Evolutionary conservation across 345 rosid genomes (phyloP), one percentile per base, ranked within the genome.

Genomic region (Cardiospermum halicacabum): DNA sequence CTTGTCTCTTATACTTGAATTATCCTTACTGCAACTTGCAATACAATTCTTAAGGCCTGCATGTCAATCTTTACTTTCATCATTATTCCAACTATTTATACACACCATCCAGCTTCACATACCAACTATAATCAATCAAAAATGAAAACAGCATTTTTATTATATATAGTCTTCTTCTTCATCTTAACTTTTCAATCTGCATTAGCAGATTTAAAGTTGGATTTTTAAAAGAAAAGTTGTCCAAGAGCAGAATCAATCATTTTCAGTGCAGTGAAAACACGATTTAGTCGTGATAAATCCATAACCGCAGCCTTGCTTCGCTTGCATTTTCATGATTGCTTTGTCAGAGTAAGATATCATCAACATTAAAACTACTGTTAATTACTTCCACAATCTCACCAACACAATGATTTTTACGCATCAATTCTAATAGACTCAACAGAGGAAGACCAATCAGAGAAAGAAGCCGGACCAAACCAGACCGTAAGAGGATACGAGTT

Each of bases 301-400:
- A 68, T 87, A 50, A 68, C 86, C 0, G 81, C 92, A 0, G 89
- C 87, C 40, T 74, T 92, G 80, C 95, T 92, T 69, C 94, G 90
- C 67, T 79, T 87, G 95, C 92, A 87, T 72, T 92, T 89, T 55
- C 96, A 89, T 49, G 95, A 92, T 61, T 92, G 96, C 67, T 89
- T 89, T 43, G 84, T 87, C 60, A 78, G 69, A 56, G 88, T 84
- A 85, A 77, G 74, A 34, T 11, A 34, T 34, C 27, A 22, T 53
- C n/a, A 7, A 43, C n/a, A n/a, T 43, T 43, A 43, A n/a, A n/a
- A n/a, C n/a, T n/a, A n/a, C n/a, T n/a, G n/a, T n/a, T n/a, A n/a
- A n/a, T n/a, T n/a, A n/a, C n/a, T n/a, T n/a, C n/a, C n/a, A n/a
- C n/a, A n/a, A n/a, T n/a, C n/a, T n/a, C n/a, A n/a, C n/a, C n/a